These are phyloP conservation scores for Echium plantagineum DNA, from an alignment of 257 asterid genomes.

Conservation along the genomic window DNA sequence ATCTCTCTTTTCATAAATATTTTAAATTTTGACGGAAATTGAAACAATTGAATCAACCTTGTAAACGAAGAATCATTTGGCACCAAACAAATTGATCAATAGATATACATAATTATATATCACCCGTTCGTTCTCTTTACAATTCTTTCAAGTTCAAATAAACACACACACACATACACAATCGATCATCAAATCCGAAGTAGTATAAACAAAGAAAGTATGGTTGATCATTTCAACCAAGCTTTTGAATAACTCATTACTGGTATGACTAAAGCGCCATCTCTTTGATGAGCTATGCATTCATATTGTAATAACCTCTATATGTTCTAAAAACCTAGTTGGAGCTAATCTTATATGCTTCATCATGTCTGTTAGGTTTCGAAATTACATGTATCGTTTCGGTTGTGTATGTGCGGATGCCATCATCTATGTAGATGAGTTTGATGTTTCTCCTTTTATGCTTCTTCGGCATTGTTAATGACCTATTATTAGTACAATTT, in stretches of 20 bases:
- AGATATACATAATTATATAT: no score
- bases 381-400: slow-evolving; percentile 24
- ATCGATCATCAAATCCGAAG: no score
- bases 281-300: neutral
- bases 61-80: no score
- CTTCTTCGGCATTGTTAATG: neutral
- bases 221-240: neutral
- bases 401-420: slow-evolving; percentile 46
- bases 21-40: no score
- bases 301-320: no score
- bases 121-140: no score
- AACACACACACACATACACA: neutral
- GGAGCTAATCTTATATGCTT: neutral
- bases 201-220: neutral
- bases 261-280: neutral
- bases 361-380: slow-evolving; percentile 2
- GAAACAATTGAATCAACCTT: no score
- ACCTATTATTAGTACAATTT: slow-evolving; percentile 12
- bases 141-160: no score
- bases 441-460: slow-evolving; percentile 24
- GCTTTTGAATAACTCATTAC: neutral
- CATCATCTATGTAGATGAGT: slow-evolving; percentile 20
- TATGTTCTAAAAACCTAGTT: neutral
- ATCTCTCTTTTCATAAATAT: no score
- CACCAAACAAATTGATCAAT: no score